Percentiles rank a stretch among this genome's conserved stretches.
These are phyloP conservation scores for Beauveria caledonica DNA, from an alignment of 2,329 filamentous ascomycete genomes.

Conservation along the genomic window DNA sequence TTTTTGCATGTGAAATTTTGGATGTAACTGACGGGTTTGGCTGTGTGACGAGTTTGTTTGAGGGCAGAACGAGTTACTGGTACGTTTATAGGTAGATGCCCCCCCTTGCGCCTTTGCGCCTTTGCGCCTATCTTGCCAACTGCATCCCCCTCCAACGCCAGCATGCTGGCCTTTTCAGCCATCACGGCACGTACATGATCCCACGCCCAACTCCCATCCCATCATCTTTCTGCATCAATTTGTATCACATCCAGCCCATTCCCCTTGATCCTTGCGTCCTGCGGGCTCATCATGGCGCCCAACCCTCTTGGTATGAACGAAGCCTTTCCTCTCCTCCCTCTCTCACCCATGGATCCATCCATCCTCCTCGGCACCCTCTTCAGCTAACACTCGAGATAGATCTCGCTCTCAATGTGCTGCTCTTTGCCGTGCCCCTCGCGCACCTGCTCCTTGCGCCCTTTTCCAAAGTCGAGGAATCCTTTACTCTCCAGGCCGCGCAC, in stretches of 20 bases:
- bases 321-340: neutral
- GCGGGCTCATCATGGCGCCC: constrained; percentile 15
- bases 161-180: neutral
- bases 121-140: constrained; percentile 1
- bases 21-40: no score
- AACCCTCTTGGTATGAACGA: constrained; percentile 1
- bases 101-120: neutral
- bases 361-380: neutral
- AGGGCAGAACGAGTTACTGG: no score
- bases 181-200: neutral
- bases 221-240: neutral
- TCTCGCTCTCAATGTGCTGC: constrained; percentile 18
- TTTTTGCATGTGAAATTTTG: no score
- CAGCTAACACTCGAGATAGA: constrained; percentile 16
- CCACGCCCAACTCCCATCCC: neutral
- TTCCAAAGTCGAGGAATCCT: constrained; percentile 97
- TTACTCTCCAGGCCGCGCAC: constrained; percentile 91
- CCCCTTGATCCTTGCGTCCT: neutral
- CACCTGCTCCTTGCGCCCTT: constrained; percentile 74
- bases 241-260: neutral
- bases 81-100: no score
- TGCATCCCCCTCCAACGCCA: neutral
- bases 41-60: no score
- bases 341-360: neutral
- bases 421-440: constrained; percentile 51